Evolutionary conservation across 805 yeast genomes (phyloP), one percentile per base, ranked within the genome.

Genomic region (Cyberlindnera meyerae): DNA sequence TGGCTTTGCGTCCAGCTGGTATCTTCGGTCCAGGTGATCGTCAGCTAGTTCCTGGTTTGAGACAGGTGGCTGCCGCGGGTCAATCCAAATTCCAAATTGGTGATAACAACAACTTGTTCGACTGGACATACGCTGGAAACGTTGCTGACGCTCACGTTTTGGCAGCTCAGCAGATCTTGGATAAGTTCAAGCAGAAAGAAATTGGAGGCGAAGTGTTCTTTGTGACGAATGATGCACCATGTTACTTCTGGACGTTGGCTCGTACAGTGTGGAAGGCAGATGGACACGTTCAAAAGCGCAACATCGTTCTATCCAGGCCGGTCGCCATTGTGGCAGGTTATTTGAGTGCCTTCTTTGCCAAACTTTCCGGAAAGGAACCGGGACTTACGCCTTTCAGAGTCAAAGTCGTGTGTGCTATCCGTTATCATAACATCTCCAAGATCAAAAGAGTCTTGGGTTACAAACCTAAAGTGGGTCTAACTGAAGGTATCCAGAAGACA

Each of bases 21-120:
- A 88, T 93, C 32, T 93, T 93, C 65, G 99, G 98, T 5, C 98
- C 97, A 6, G 97, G 98, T 29, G 98, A 93, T 60, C 77, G 98
- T 43, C 99, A 93, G 60, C 66, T 93, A 54, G 93, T 93, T 31
- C 98, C 98, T 11, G 95, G 95, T 4, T 68, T 93, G 41, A 77
- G 96, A 55, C 72, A 72, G 12, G 96, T 86, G 29, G 88, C 95
- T 4, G 72, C 73, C 40, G 65, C 75, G 37, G 95, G 95, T 8
- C 96, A 90, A 60, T 82, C 93, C 16, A 83, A 83, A 60, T 86
- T 86, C 61, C 99, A 93, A 63, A 70, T 93, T 33, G 98, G 99
- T 47, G 94, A 87, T 58, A 93, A 93, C 63, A 78, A 84, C 58
- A 93, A 93, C 57, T 63, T 93, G 38, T 93, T 90, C 53, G 99